Base-by-base conservation (phyloP, 108 stramenopile species). In the Pseudonitzschia delicatissima region DNA sequence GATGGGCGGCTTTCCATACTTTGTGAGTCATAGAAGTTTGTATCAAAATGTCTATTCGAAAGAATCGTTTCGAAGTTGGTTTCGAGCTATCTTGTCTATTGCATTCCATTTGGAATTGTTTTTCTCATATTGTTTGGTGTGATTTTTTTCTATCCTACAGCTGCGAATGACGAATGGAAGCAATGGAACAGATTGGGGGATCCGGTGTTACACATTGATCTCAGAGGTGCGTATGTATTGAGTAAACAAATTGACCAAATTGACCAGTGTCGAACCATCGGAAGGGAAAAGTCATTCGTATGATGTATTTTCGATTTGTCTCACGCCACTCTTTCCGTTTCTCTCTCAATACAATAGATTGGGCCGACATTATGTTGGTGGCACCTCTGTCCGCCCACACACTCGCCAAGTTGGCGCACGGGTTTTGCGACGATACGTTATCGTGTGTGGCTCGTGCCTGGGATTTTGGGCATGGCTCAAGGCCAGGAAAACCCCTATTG, bases 161-260 rank as follows among this genome's bases (percentile, higher is more conserved):
- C 80, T 63, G 69, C 93, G 8, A 76, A 87, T 26, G 88, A 91
- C 33, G 90, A 94, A 76, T 91, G 90, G 93, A 67, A 77, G 57
- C 76, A 62, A 39, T 95, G 91, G 90, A 77, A 83, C 29, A 60
- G 61, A 32, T 57, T 92, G 27, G 72, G 82, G 9, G 94, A 95
- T 77, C 84, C 91, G 0, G 93, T 97, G 13, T 74, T 97, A 13
- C 96, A 97, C 70, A 95, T 97, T 67, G 87, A 97, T 26, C 77
- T 94, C 8, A 77, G 96, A 39, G 53, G 53, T 55, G 17, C 28
- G 53, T 55, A 7, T 23, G 17, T 2, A 17, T 2, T 23, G 45
- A n/a, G 13, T 6, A 48, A 39, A n/a, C n/a, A n/a, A 8, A 39
- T 39, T 39, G 6, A 39, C 11, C 8, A 7, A 3, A 4, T 21